Evolutionary conservation across 2,329 filamentous ascomycete genomes (phyloP), one percentile per base, ranked within the genome.

Genomic region (Rhexocercosporidium sp.): DNA sequence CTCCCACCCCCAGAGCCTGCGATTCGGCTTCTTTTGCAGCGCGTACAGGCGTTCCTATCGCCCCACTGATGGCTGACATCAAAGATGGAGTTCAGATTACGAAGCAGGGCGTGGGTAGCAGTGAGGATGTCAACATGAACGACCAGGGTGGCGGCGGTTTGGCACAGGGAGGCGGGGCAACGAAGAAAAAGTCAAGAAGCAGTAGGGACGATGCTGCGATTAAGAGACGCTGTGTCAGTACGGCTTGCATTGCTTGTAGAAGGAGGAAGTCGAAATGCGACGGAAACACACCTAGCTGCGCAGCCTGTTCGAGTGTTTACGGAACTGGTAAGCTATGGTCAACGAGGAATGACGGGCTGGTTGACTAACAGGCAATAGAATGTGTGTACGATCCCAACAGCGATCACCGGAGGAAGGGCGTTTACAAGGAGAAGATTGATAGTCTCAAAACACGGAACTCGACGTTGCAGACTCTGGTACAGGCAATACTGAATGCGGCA

Each of bases 311-410:
- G 69, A 97, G 94, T 73, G 95, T 98, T 64, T 98, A 99, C 77
- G 88, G 89, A 69, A 96, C 92, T 68, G 76, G 76, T 77, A 62
- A 74, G 72, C 67, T 18, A 31, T 47, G 16, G 29, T 46, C 5
- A n/a, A 6, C 20, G 31, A 18, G 34, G 37, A 37, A 3, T 6
- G 6, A 8, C 12, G 18, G 20, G 14, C 25, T 46, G 11, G 9
- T 63, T 27, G 46, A 46, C 57, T 41, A 6, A 60, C 29, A n/a
- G 44, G 27, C 51, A 34, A 59, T 41, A 77, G 89, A 92, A 81
- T 97, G 96, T 78, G 85, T 97, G 71, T 98, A 98, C 83, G 95
- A 98, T 77, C 95, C 94, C 3, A 96, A 94, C 77, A 97, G 94
- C 66, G 96, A 99, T 78, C 94, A 97, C 78, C 91, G 96, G 59